Evolutionary conservation across 805 yeast genomes (phyloP).

Genomic region (Starmerella kuoi): DNA sequence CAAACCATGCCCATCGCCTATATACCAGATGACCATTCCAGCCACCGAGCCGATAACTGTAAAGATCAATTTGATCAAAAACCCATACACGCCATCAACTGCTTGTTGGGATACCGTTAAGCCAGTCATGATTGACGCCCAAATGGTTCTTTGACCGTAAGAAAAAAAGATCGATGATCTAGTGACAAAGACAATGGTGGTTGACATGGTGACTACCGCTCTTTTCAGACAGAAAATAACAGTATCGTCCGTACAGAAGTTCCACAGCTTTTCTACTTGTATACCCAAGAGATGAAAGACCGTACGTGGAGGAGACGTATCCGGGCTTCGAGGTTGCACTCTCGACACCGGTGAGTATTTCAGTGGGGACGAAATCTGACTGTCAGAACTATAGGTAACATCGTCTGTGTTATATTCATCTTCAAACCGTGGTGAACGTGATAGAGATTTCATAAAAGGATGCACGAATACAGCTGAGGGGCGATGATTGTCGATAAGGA

Average conservation of each 20-base stretch:
- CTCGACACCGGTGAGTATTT: conserved; percentile 2
- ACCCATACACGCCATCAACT: conserved; percentile 26
- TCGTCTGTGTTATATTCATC: conserved; percentile 5
- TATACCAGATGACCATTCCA: conserved; percentile 28
- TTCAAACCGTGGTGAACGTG: conserved; percentile 10
- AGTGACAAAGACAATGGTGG: conserved; percentile 19
- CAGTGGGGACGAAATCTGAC: neutral
- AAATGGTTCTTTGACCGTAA: conserved; percentile 21
- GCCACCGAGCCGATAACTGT: conserved; percentile 25
- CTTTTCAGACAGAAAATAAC: conserved; percentile 20
- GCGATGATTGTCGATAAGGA: conserved; percentile 4
- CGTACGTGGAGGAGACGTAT: conserved; percentile 24
- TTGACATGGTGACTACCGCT: conserved; percentile 15
- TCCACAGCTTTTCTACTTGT: conserved; percentile 1
- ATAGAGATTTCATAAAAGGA: conserved; percentile 9
- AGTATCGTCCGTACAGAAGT: conserved; percentile 1
- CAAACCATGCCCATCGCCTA: conserved; percentile 24
- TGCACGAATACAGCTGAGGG: conserved; percentile 2
- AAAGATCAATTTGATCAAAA: conserved; percentile 18
- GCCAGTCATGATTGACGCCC: conserved; percentile 26
- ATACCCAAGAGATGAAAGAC: conserved; percentile 20
- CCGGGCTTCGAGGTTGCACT: conserved; percentile 24
- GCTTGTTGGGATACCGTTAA: conserved; percentile 24
- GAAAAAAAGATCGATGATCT: conserved; percentile 23
- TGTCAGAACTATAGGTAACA: neutral